Conservation (phyloP, 2,329 filamentous ascomycete species). For the Polychaeton citri region DNA sequence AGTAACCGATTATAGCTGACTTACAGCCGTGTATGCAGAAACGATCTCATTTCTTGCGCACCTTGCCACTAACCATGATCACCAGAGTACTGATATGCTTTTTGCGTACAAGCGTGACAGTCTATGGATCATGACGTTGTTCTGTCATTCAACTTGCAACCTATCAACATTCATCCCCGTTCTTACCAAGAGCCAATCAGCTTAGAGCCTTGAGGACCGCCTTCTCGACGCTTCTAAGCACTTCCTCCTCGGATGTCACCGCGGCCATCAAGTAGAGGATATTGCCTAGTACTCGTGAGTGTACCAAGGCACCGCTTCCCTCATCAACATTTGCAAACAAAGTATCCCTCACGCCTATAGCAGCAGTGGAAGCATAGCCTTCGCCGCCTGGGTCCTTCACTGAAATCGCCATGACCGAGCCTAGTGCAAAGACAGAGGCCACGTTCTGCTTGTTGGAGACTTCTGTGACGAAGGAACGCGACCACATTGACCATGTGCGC, state of each 20-base stretch:
- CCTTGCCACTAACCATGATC: too few species aligned
- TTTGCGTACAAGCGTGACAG: too few species aligned
- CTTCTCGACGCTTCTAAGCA: constrained; percentile 27
- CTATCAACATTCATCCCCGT: too few species aligned
- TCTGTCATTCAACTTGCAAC: too few species aligned
- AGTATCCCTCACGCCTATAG: constrained; percentile 37
- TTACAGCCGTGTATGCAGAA: too few species aligned
- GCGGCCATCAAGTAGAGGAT: constrained; percentile 50
- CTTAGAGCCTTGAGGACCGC: constrained; percentile 23
- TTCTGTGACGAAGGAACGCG: constrained; percentile 41
- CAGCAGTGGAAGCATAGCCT: constrained; percentile 46
- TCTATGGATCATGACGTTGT: too few species aligned
- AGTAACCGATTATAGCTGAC: too few species aligned
- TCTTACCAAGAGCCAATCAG: too few species aligned
- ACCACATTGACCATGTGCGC: constrained; percentile 57
- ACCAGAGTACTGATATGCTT: too few species aligned
- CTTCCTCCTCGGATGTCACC: constrained; percentile 33
- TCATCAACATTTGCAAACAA: constrained; percentile 26
- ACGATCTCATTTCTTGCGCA: too few species aligned
- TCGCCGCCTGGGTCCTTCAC: constrained; percentile 34
- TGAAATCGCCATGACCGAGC: constrained; percentile 58
- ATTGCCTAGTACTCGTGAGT: constrained; percentile 48
- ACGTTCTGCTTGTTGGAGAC: constrained; percentile 47
- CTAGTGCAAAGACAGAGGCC: constrained; percentile 57
- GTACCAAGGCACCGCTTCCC: constrained; percentile 30